These are phyloP conservation scores for Gonium pectorale DNA, from an alignment of 139 green algal species.

Conservation along the genomic window DNA sequence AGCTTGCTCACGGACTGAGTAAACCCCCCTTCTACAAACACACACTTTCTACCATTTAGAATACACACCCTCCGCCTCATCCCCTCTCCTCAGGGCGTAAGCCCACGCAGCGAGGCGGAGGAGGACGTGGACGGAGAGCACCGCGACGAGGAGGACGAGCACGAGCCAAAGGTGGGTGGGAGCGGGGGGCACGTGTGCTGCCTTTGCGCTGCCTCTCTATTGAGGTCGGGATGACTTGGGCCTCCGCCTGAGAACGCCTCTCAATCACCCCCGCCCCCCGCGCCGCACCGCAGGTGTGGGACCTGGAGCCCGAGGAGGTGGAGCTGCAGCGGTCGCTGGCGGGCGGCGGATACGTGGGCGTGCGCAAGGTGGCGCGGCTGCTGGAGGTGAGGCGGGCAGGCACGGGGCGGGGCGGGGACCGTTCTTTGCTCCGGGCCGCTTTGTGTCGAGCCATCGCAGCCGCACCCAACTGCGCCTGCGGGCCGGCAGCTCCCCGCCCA, in stretches of 20 bases:
- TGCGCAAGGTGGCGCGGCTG: conserved; percentile 81
- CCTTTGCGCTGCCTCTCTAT: too few species aligned
- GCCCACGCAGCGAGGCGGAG: conserved; percentile 52
- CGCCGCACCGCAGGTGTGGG: conserved; percentile 45
- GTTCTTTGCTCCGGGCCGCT: too few species aligned
- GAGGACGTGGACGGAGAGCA: conserved; percentile 54
- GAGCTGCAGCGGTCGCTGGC: conserved; percentile 68
- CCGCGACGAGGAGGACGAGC: conserved; percentile 46
- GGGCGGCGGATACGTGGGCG: conserved; percentile 85
- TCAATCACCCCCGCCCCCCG: too few species aligned
- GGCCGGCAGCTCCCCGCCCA: too few species aligned
- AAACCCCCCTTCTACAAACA: too few species aligned
- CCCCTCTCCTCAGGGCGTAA: conserved; percentile 24
- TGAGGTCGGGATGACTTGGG: neutral
- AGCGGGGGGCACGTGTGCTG: neutral
- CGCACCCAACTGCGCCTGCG: too few species aligned
- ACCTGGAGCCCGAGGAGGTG: conserved; percentile 53
- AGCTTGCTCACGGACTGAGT: too few species aligned
- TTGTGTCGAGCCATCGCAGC: too few species aligned
- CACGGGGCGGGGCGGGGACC: neutral
- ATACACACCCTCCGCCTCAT: neutral
- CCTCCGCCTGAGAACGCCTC: too few species aligned
- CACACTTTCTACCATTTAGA: neutral
- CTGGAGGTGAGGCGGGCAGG: conserved; percentile 69
- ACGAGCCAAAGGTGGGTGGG: conserved; percentile 39